Percentiles rank a stretch among this genome's conserved stretches.
phyloP scores from a whole-genome alignment of 2,329 filamentous ascomycete genomes.

The Tolypocladium inflatum region DNA sequence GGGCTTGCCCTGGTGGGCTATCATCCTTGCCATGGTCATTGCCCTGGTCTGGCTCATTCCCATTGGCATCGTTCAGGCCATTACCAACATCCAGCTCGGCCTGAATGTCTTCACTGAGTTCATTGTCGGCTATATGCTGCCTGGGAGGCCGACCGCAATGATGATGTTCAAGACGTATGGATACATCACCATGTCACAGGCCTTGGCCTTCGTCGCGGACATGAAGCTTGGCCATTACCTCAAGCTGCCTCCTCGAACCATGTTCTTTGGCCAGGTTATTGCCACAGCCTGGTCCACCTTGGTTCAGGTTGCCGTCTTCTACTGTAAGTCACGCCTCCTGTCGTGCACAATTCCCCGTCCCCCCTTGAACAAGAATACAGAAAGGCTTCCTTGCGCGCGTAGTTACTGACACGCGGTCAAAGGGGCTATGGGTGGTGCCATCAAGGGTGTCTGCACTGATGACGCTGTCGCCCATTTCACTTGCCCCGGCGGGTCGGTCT shows the following conservation, averaged over 20 bases:
- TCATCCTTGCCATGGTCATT: constrained; percentile 16
- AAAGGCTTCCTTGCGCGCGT: neutral
- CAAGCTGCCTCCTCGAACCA: constrained; percentile 33
- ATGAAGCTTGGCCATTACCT: constrained; percentile 41
- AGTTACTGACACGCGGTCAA: neutral
- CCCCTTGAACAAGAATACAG: neutral
- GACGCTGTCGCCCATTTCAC: constrained; percentile 24
- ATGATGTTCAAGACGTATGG: constrained; percentile 17
- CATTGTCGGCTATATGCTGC: constrained; percentile 15
- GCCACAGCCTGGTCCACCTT: constrained; percentile 1
- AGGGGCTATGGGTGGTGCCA: constrained; percentile 1
- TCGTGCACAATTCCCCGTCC: neutral
- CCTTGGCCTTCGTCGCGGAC: constrained; percentile 34
- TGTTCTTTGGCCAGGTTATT: constrained; percentile 1
- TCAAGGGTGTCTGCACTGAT: constrained; percentile 26
- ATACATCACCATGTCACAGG: constrained; percentile 24
- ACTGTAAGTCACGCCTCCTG: neutral
- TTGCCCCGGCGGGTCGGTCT: constrained; percentile 28
- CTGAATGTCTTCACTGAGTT: constrained; percentile 31
- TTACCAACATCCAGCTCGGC: constrained; percentile 26
- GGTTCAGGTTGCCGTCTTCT: constrained; percentile 14
- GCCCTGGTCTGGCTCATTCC: constrained; percentile 14
- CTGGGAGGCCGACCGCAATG: constrained; percentile 12
- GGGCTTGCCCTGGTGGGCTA: constrained; percentile 18
- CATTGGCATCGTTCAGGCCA: constrained; percentile 18